Percentiles rank a stretch among this genome's conserved stretches.
Conservation (phyloP, 1,284 basidiomycete species). For the Boletus smithii region DNA sequence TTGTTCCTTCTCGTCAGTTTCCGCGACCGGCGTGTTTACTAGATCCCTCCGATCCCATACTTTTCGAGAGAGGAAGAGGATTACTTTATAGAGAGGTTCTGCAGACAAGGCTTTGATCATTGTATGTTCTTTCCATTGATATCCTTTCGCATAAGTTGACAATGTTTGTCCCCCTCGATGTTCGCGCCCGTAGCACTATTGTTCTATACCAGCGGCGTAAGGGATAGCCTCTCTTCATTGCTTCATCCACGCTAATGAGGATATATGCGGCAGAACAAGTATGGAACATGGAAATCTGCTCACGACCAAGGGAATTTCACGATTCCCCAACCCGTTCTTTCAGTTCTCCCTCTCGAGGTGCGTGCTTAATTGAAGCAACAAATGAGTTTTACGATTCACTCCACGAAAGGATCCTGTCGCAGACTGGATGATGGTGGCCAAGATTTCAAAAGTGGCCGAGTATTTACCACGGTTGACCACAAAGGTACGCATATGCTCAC, state of each 20-base stretch:
- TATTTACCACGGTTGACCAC: constrained; percentile 52
- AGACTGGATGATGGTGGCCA: constrained; percentile 49
- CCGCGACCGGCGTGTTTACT: background rate
- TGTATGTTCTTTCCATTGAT: constrained; percentile 41
- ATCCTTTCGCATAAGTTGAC: background rate
- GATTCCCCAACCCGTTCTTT: constrained; percentile 54
- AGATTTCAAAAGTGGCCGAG: constrained; percentile 41
- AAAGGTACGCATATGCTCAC: constrained; percentile 37
- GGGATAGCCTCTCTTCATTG: constrained; percentile 1
- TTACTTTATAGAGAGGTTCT: constrained; percentile 61
- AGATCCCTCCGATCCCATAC: constrained; percentile 62
- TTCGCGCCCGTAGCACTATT: constrained; percentile 42
- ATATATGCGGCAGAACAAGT: constrained; percentile 44
- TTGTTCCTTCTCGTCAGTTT: background rate
- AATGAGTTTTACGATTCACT: too few species aligned
- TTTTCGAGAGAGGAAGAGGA: constrained; percentile 58
- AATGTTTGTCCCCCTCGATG: background rate
- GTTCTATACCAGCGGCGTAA: constrained; percentile 53
- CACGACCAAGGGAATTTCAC: constrained; percentile 56
- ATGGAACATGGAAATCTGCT: constrained; percentile 47
- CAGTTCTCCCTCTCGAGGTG: constrained; percentile 53
- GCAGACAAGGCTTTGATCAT: constrained; percentile 52
- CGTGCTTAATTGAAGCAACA: constrained; percentile 20
- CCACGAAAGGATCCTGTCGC: constrained; percentile 58
- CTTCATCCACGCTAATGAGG: background rate